Evolutionary conservation across 768 basidiomycete species (phyloP).

Genomic region (Tubosaeta sp.): DNA sequence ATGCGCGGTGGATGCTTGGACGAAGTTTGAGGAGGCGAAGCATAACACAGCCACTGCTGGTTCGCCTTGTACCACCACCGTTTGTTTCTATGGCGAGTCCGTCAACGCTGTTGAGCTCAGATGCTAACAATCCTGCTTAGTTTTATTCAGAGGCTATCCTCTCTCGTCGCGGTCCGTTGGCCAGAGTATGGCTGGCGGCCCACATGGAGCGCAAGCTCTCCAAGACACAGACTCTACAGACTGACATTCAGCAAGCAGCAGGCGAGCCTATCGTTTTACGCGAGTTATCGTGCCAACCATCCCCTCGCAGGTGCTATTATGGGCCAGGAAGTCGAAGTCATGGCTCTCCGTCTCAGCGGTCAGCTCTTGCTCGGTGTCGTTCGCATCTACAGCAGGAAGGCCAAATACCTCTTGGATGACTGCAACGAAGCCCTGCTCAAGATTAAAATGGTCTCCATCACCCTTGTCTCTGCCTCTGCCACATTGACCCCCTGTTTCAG

Average conservation of each 20-base stretch:
- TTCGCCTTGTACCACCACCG: constrained; percentile 15
- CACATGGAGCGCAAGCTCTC: constrained; percentile 98
- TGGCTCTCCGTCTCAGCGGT: constrained; percentile 95
- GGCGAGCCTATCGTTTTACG: constrained; percentile 39
- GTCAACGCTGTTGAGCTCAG: background rate
- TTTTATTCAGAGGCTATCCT: constrained; percentile 94
- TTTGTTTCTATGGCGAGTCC: constrained; percentile 24
- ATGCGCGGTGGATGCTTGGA: too few relatives aligned
- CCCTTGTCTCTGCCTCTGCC: background rate
- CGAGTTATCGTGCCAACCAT: background rate
- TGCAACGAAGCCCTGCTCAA: constrained; percentile 95
- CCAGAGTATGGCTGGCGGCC: constrained; percentile 98
- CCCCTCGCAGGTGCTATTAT: constrained; percentile 74
- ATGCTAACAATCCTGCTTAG: constrained; percentile 31
- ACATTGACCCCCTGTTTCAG: constrained; percentile 35
- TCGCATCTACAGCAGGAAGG: constrained; percentile 95
- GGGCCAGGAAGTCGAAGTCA: constrained; percentile 86
- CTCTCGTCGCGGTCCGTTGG: constrained; percentile 88
- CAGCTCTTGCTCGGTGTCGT: constrained; percentile 96
- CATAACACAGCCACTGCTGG: constrained; percentile 26
- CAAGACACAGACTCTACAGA: constrained; percentile 90
- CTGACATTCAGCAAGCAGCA: constrained; percentile 92
- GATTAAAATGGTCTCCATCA: constrained; percentile 77
- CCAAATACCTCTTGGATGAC: constrained; percentile 95
- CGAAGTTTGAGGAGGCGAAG: constrained; percentile 1